These are phyloP conservation scores for Carpinus viminea DNA, from an alignment of 306 rosid species.

Conservation along the genomic window DNA sequence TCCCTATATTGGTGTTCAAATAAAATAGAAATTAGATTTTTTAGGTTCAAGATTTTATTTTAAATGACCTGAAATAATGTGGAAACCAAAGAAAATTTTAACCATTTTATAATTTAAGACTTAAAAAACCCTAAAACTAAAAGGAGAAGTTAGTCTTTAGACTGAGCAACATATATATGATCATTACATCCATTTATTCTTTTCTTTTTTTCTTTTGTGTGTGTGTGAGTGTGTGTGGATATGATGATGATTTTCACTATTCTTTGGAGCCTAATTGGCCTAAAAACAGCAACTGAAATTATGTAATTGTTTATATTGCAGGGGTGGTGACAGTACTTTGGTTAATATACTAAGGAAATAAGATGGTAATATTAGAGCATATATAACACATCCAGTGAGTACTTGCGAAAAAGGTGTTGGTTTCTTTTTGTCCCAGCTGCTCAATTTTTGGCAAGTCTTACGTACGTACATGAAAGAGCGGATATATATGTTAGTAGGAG, in stretches of 20 bases:
- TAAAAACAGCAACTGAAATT: neutral
- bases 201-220: neutral
- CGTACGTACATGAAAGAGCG: neutral
- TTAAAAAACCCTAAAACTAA: neutral
- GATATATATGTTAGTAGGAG: neutral
- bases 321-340: neutral
- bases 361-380: conserved; percentile 20
- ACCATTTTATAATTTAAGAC: too few relatives aligned
- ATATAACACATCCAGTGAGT: neutral
- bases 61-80: too few relatives aligned
- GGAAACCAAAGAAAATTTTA: too few relatives aligned
- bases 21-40: too few relatives aligned
- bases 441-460: neutral
- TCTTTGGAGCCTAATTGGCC: neutral
- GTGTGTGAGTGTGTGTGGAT: too few relatives aligned
- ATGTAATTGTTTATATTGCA: neutral
- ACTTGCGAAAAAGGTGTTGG: conserved; percentile 25
- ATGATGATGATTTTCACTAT: too few relatives aligned
- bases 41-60: too few relatives aligned
- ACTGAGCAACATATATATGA: neutral
- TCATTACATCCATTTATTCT: neutral
- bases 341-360: conserved; percentile 23
- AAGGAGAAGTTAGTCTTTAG: neutral
- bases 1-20: too few relatives aligned
- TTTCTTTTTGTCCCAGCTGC: conserved; percentile 29